Base-by-base conservation (phyloP, 2,329 filamentous ascomycete genomes). In the Dactylellina cionopaga region DNA sequence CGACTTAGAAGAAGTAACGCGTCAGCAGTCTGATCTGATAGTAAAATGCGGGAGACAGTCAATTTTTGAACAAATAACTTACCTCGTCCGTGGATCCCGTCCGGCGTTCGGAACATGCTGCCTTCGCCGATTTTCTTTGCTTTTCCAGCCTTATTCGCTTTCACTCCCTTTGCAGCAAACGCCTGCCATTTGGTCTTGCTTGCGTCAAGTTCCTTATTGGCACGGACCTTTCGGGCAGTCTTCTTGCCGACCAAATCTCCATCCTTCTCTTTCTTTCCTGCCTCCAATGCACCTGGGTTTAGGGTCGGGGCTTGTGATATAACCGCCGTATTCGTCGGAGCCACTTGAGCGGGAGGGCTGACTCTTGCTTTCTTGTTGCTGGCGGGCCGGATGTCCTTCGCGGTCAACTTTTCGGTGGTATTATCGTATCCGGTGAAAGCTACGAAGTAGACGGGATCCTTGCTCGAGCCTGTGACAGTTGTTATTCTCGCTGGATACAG, bases 121-220 rank as follows among this genome's bases (percentile, higher is more conserved):
- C 96, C 92, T 82, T 96, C 96, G 83, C 94, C 94, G 22, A 80
- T 80, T 59, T 81, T 81, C 41, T 82, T 81, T 3, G 82, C 76
- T 80, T 89, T 90, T 75, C 84, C 87, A 75, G 87, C 83, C 79
- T 92, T 93, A 47, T 85, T 86, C 3, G 68, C 35, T 78, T 87
- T 88, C 69, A 77, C 76, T 7, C 84, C 83, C 80, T 96, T 96
- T 78, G 85, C 84, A 75, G 88, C 90, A 80, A 96, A 99, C 75
- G 96, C 91, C 79, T 97, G 90, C 95, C 95, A 99, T 79, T 95
- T 96, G 78, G 83, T 91, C 84, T 96, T 96, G 78, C 90, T 90
- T 74, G 89, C 91, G 82, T 98, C 94, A 22, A 98, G 85, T 79
- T 96, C 92, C 80, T 93, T 95, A 74, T 89, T 95, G 77, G 94